Conservation (phyloP, 2,329 filamentous ascomycete genomes). For the Pseudofabraea citricarpa region DNA sequence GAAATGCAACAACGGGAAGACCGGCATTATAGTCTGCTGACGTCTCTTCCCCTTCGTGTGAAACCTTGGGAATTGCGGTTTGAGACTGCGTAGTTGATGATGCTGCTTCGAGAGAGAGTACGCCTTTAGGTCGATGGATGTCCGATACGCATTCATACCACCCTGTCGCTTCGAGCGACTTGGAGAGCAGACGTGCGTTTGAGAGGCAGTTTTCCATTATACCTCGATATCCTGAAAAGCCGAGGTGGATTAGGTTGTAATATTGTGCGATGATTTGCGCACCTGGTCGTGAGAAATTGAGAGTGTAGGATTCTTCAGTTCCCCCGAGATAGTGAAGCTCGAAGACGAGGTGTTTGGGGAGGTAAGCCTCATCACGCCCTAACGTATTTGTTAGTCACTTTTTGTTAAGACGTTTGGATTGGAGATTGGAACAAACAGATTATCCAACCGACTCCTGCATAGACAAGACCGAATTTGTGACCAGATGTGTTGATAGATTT, state of each 20-base stretch:
- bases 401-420: too few species aligned
- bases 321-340: slow-evolving; percentile 65
- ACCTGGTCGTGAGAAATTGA: slow-evolving; percentile 69
- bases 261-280: slow-evolving; percentile 68
- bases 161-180: slow-evolving; percentile 58
- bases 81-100: slow-evolving; percentile 24
- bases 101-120: slow-evolving; percentile 29
- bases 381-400: too few species aligned
- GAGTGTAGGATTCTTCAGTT: slow-evolving; percentile 65
- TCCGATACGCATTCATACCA: slow-evolving; percentile 63
- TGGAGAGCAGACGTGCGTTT: slow-evolving; percentile 60
- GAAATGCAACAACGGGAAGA: too few species aligned
- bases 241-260: slow-evolving; percentile 68
- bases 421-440: too few species aligned
- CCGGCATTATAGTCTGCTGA: slow-evolving; percentile 59
- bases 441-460: slow-evolving; percentile 66
- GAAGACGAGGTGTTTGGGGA: slow-evolving; percentile 66
- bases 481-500: slow-evolving; percentile 63
- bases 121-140: slow-evolving; percentile 55
- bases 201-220: slow-evolving; percentile 63
- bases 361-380: slow-evolving; percentile 58
- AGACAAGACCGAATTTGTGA: slow-evolving; percentile 60
- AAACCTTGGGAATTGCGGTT: too few species aligned
- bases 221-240: slow-evolving; percentile 57
- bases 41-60: slow-evolving; percentile 40